These are phyloP conservation scores for Vinca minor DNA, from an alignment of 257 asterid species.

Conservation along the genomic window DNA sequence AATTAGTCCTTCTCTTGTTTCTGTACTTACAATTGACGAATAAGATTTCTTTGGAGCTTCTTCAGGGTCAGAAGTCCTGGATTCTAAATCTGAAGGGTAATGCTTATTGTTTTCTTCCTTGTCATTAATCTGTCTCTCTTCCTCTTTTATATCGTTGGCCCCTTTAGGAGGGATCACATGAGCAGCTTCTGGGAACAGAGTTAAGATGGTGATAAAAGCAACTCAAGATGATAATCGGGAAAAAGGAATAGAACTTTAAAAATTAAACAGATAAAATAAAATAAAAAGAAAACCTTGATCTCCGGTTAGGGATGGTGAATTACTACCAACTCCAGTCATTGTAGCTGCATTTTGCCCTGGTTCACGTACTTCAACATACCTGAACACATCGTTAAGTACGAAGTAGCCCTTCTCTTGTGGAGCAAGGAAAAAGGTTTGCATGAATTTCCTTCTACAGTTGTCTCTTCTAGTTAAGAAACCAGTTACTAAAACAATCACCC, in stretches of 20 bases:
- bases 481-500: conserved; percentile 72
- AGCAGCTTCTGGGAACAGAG: conserved; percentile 40
- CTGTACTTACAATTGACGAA: conserved; percentile 66
- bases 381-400: conserved; percentile 62
- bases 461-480: conserved; percentile 73
- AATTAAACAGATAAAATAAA: no score
- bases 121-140: conserved; percentile 28
- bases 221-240: no score
- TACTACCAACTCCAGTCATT: conserved; percentile 28
- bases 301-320: conserved; percentile 25
- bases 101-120: conserved; percentile 37
- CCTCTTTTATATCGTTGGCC: conserved; percentile 26
- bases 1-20: conserved; percentile 44
- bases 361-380: conserved; percentile 50
- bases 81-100: conserved; percentile 22
- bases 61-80: conserved; percentile 33
- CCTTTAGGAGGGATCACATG: conserved; percentile 39
- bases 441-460: conserved; percentile 41
- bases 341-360: conserved; percentile 31
- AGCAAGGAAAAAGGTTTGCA: conserved; percentile 78
- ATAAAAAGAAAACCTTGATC: conserved; percentile 45
- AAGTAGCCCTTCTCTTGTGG: conserved; percentile 77
- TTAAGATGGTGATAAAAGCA: conserved; percentile 12
- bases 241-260: not conserved
- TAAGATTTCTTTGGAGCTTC: conserved; percentile 67